Base-by-base conservation (phyloP, 2,329 filamentous ascomycete genomes). In the Colletotrichum sidae region DNA sequence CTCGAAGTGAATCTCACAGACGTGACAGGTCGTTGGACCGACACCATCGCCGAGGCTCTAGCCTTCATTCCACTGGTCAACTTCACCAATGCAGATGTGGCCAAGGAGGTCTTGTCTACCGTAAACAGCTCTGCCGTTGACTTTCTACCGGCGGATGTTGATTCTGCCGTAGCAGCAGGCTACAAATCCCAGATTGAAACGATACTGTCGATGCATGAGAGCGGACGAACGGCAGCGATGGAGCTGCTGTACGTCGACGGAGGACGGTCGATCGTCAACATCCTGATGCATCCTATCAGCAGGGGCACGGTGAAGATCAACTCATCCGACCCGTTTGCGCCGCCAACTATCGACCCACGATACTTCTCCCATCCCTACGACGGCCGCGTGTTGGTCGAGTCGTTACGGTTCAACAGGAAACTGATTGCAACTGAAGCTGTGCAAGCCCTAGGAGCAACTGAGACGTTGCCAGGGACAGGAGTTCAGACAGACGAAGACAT, bases 291-390 rank as follows among this genome's bases (percentile, higher is more conserved):
- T 61, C 78, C 79, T 1, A 71, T 80, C 33, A 78, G 75, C 57
- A 74, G 79, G 13, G 79, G 79, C 33, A 76, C 75, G 9, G 75
- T 81, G 53, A 73, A 71, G 33, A 76, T 81, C 42, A 74, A 77
- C 69, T 69, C 72, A 0, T 69, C 69, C 0, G 71, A 80, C 67
- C 76, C 77, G 6, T 70, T 72, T 6, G 70, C 63, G 4, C 70
- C 70, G 2, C 67, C 67, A 0, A n/a, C 10, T 0, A 55, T 67
- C 7, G 47, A 68, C 6, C 67, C 67, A 3, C 59, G 58, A 3
- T 68, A 60, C 42, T 41, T 63, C 1, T 63, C 67, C 1, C 54
- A 64, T 8, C 64, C 64, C 1, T 50, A 63, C 33, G 67, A 67
- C 5, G 41, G 53, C 8, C 25, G 39, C 5, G 50, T 63, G 2